These are phyloP conservation scores for Poterioochromonas sp. DNA, from an alignment of 352 stramenopile species.

Conservation along the genomic window DNA sequence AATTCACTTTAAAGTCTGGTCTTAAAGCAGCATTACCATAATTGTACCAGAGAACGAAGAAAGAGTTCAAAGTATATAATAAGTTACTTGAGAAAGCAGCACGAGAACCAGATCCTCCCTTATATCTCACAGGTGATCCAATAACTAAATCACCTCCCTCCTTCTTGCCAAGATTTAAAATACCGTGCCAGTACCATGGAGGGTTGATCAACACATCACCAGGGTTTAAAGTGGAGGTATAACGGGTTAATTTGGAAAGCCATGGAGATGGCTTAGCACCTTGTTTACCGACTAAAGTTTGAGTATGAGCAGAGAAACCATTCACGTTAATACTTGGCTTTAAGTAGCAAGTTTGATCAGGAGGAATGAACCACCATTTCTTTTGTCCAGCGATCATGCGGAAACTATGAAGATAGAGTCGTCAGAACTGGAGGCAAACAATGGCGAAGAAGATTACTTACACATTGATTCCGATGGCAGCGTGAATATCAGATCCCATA, in stretches of 20 bases:
- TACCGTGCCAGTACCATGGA: constrained; percentile 33
- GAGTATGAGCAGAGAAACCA: constrained; percentile 24
- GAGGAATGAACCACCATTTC: constrained; percentile 32
- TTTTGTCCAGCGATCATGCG: background rate
- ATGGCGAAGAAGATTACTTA: too few species aligned
- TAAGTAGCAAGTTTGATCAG: background rate
- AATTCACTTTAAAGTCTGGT: background rate
- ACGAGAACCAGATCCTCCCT: too few species aligned
- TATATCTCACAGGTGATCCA: constrained; percentile 3
- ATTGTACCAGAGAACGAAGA: background rate
- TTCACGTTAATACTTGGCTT: constrained; percentile 27
- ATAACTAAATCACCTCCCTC: background rate
- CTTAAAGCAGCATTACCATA: background rate
- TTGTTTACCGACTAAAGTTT: constrained; percentile 5
- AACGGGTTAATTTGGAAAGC: background rate
- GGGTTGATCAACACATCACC: constrained; percentile 29
- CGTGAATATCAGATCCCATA: constrained; percentile 26
- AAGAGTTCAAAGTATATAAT: background rate
- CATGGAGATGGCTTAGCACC: background rate
- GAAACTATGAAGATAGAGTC: constrained; percentile 6
- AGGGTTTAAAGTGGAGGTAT: constrained; percentile 1
- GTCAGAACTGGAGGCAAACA: too few species aligned
- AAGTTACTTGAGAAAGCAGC: background rate
- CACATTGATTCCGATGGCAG: constrained; percentile 17
- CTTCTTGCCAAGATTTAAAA: background rate